A percentile compares a stretch with the other conserved stretches of the same genome.
Evolutionary conservation across 805 yeast genomes (phyloP).

Genomic region (Kodamaea leandrae): DNA sequence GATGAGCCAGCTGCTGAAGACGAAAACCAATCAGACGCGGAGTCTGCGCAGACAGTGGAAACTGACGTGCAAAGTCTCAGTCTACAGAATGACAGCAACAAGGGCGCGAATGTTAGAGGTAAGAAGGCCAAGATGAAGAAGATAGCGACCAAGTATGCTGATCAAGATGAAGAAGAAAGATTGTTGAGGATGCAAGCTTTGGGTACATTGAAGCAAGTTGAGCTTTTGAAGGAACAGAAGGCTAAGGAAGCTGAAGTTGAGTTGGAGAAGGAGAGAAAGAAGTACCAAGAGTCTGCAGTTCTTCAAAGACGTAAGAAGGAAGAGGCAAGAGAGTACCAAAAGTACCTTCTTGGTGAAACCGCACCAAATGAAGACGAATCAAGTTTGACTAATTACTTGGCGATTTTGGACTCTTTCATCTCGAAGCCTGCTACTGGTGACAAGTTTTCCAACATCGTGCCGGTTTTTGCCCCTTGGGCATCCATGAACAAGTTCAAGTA

Average conservation of each 20-base stretch:
- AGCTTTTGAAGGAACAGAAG: slow-evolving; percentile 24
- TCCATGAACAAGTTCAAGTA: slow-evolving; percentile 71
- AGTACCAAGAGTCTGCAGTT: slow-evolving; percentile 32
- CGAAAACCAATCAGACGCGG: slow-evolving; percentile 11
- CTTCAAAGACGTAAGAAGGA: slow-evolving; percentile 45
- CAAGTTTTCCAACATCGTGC: slow-evolving; percentile 60
- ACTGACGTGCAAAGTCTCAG: background rate
- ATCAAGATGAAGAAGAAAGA: slow-evolving; percentile 90
- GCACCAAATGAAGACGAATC: slow-evolving; percentile 34
- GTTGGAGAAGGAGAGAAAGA: slow-evolving; percentile 23
- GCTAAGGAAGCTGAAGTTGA: slow-evolving; percentile 19
- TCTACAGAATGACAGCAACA: slow-evolving; percentile 2
- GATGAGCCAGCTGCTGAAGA: slow-evolving; percentile 17
- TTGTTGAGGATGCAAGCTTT: slow-evolving; percentile 69
- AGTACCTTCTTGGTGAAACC: slow-evolving; percentile 34
- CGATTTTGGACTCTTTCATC: slow-evolving; percentile 45
- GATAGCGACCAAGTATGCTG: slow-evolving; percentile 77
- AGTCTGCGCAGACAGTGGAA: slow-evolving; percentile 8
- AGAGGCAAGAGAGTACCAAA: slow-evolving; percentile 43
- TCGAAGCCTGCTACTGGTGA: slow-evolving; percentile 50
- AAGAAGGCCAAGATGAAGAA: slow-evolving; percentile 82
- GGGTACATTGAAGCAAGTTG: slow-evolving; percentile 72
- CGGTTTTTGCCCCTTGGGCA: slow-evolving; percentile 92
- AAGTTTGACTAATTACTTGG: slow-evolving; percentile 32
- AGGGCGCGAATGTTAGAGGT: slow-evolving; percentile 58